Base-by-base conservation (phyloP, 1,284 basidiomycete genomes). In the Boletus smithii region DNA sequence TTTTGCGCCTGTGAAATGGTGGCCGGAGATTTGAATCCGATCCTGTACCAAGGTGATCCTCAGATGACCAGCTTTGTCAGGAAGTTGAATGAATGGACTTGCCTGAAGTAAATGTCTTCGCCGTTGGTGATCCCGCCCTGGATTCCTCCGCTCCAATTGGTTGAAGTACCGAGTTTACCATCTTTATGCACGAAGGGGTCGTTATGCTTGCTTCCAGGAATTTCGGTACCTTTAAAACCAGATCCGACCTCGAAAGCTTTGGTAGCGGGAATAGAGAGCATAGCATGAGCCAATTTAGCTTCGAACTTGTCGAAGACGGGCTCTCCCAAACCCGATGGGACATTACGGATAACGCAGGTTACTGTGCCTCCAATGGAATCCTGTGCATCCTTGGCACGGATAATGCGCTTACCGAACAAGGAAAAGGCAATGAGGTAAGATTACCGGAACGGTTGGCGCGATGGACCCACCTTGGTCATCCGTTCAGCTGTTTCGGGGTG, bases 231-330 rank as follows among this genome's bases (percentile, higher is more conserved):
- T 54, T 84, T 79, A 81, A 99, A 97, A 26, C 97, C 97, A 22
- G 92, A 95, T 40, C 97, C 97, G 57, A 99, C 87, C 73, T 99
- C 97, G 68, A 99, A 99, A 4, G 84, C 94, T 68, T 99, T 99
- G 49, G 97, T 99, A 7, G 97, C 95, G 27, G 97, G 97, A 63
- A 99, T 98, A 51, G 91, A 95, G 49, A 99, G 81, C 95, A 99
- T 99, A 14, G 97, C 97, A 67, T 99, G 97, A 3, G 83, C 97
- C 50, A 99, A 84, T 58, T 85, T 83, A 27, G 97, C 97, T 70
- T 98, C 97, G 65, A 99, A 86, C 74, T 99, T 99, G 79, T 99
- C 95, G 68, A 99, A 99, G 49, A 92, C 90, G 37, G 97, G 97
- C 70, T 99, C 97, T 47, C 97, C 97, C 30, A 99, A 81, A 3